A percentile compares a stretch with the other conserved stretches of the same genome.
phyloP scores from a whole-genome alignment of 1,139 yeast species.

The Debaryomyces psychrophilus region DNA sequence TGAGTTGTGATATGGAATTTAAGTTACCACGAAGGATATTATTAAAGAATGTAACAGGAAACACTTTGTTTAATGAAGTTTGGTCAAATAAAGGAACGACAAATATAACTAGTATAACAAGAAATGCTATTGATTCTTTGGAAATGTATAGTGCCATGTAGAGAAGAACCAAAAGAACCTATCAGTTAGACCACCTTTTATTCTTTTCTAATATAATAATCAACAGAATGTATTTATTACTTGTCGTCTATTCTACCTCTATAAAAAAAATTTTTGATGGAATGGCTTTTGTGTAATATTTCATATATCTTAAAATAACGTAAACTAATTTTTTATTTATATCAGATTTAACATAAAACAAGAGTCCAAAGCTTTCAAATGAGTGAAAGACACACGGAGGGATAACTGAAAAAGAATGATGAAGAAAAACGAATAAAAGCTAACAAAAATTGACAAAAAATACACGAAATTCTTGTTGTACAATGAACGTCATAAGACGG shows the following conservation, averaged over 20 bases:
- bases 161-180: slow-evolving; percentile 5
- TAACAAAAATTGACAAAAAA: background rate
- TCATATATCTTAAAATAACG: background rate
- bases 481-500: background rate
- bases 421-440: background rate
- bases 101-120: slow-evolving; percentile 4
- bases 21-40: slow-evolving; percentile 6
- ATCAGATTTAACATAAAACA: background rate
- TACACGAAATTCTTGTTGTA: background rate
- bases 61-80: slow-evolving; percentile 5
- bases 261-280: background rate
- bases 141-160: slow-evolving; percentile 3
- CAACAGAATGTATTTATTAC: background rate
- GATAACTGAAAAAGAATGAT: background rate
- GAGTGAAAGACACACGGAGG: background rate
- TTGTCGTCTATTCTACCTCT: background rate
- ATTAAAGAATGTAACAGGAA: slow-evolving; percentile 6
- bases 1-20: background rate
- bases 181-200: background rate
- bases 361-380: slow-evolving; percentile 1
- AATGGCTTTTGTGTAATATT: background rate
- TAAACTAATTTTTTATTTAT: slow-evolving; percentile 2
- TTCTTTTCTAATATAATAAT: background rate
- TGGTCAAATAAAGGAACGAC: slow-evolving; percentile 4
- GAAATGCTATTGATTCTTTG: slow-evolving; percentile 6